A percentile compares a stretch with the other conserved stretches of the same genome.
Evolutionary conservation across 1,284 basidiomycete species (phyloP).

Genomic region (Ceratobasidium sp.): DNA sequence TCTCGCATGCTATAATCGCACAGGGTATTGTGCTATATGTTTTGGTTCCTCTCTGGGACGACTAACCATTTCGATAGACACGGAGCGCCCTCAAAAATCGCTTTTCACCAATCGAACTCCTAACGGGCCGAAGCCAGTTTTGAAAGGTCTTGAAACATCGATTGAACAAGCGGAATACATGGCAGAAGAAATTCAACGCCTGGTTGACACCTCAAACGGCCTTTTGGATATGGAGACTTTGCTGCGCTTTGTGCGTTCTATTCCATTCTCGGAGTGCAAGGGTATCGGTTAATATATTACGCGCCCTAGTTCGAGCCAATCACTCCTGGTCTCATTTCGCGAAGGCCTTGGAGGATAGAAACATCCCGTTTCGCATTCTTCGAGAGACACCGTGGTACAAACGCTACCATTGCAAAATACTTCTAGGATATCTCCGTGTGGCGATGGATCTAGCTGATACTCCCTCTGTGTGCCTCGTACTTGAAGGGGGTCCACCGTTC

Average conservation of each 20-base stretch:
- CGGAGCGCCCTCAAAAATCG: neutral
- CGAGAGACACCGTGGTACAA: constrained; percentile 92
- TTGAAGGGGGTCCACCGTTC: constrained; percentile 64
- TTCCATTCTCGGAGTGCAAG: neutral
- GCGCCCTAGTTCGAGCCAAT: constrained; percentile 76
- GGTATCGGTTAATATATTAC: too few species aligned
- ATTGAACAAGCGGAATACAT: constrained; percentile 74
- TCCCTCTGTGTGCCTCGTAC: constrained; percentile 76
- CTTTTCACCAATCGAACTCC: constrained; percentile 12
- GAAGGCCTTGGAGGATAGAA: constrained; percentile 74
- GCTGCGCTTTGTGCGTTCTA: constrained; percentile 74
- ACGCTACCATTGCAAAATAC: constrained; percentile 82
- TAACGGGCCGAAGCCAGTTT: constrained; percentile 1
- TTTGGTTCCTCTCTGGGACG: too few species aligned
- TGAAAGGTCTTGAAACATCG: neutral
- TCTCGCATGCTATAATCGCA: constrained; percentile 78
- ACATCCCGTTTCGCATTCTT: constrained; percentile 79
- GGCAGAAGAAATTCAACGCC: constrained; percentile 79
- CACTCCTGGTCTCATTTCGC: constrained; percentile 78
- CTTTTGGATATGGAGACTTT: constrained; percentile 78
- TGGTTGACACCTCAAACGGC: constrained; percentile 75
- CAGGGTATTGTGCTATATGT: constrained; percentile 62
- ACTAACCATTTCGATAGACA: neutral
- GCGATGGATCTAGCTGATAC: constrained; percentile 81
- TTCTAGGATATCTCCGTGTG: constrained; percentile 85